Base-by-base conservation (phyloP, 1,284 basidiomycete species). In the Mycena sp. region DNA sequence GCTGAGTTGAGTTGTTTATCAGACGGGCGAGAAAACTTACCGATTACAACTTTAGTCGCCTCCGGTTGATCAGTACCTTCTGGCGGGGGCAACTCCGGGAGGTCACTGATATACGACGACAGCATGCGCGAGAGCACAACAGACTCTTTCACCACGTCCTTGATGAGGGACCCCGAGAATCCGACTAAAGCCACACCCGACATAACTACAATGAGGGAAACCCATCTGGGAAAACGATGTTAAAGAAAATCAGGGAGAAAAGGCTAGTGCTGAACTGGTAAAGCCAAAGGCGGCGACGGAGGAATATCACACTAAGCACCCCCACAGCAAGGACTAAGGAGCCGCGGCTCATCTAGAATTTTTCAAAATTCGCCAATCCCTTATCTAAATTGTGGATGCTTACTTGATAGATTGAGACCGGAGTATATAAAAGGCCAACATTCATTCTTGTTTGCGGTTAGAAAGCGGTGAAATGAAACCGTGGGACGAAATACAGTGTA, bases 241-340 rank as follows among this genome's bases (percentile, higher is more conserved):
- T 62, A 73, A 68, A 59, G 76, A 67, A 38, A 41, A 70, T 59
- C 63, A 48, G 68, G 59, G 70, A 62, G 59, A 55, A 62, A 71
- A 50, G 39, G n/a, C 57, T 63, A 69, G 66, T 52, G 82, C 84
- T 75, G 73, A 75, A 95, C 93, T 95, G 94, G 81, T 94, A 95
- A 71, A 92, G 82, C 89, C 89, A 92, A 61, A 96, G 88, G 71
- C 86, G 87, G 75, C 96, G 91, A 68, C 89, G 90, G 70, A 99
- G 90, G 86, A 99, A 99, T 74, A 97, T 82, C 78, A 99, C 96
- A 67, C 93, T 95, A 75, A 99, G 90, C 68, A 96, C 81, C 50
- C 96, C 98, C 74, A 99, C 98, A 85, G 98, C 99, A 65, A 99
- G 89, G 65, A 99, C 97, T 69, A 99, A 91, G 16, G 97, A 95